Conservation (phyloP, 805 yeast species). For the Ogataea nakhonphanomensis region DNA sequence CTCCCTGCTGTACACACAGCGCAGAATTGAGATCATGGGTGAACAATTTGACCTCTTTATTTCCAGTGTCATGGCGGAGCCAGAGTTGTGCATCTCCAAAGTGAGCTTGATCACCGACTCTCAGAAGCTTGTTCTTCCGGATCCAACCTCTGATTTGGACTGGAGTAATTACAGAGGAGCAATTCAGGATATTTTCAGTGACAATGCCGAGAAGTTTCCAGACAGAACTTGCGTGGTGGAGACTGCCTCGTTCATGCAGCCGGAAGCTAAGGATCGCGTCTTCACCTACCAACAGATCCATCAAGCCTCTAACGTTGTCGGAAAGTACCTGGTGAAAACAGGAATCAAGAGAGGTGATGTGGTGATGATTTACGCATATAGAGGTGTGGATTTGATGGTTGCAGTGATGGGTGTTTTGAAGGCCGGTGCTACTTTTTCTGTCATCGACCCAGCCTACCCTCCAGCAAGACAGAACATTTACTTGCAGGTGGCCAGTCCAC, state of each 20-base stretch:
- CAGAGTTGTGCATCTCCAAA: conserved; percentile 48
- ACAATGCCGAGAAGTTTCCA: conserved; percentile 80
- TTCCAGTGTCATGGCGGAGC: conserved; percentile 34
- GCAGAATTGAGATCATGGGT: conserved; percentile 63
- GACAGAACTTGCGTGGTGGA: conserved; percentile 90
- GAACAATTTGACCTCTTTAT: conserved; percentile 68
- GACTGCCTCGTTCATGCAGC: conserved; percentile 67
- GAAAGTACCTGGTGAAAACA: conserved; percentile 74
- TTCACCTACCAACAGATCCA: conserved; percentile 87
- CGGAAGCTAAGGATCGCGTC: conserved; percentile 54
- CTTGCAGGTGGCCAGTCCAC: conserved; percentile 89
- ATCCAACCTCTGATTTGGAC: conserved; percentile 82
- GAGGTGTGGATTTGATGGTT: conserved; percentile 95
- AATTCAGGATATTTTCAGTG: conserved; percentile 91
- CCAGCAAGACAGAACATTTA: conserved; percentile 96
- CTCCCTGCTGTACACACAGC: conserved; percentile 65
- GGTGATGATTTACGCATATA: conserved; percentile 95
- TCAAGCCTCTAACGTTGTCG: conserved; percentile 89
- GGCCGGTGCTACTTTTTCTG: conserved; percentile 98
- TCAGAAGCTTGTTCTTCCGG: conserved; percentile 66
- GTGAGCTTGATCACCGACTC: conserved; percentile 66
- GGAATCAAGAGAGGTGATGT: conserved; percentile 91
- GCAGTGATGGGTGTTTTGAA: conserved; percentile 97
- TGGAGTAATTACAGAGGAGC: conserved; percentile 94
- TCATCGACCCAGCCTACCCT: conserved; percentile 98